phyloP scores from a whole-genome alignment of 768 basidiomycete genomes.

The Hirschioporus abietinus region DNA sequence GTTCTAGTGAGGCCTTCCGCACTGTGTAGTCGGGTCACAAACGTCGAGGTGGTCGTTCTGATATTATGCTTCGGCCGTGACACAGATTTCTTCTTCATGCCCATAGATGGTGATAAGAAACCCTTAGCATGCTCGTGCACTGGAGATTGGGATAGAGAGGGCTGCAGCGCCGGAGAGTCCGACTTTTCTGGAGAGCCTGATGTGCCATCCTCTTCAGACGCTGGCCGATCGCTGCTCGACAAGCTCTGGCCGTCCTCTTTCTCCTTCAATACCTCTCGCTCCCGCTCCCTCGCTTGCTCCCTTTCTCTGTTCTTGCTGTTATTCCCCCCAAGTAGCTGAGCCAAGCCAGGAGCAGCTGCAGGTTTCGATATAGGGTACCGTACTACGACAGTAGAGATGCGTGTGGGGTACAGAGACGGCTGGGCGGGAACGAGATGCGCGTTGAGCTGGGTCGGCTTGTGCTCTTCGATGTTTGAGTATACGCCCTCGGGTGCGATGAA shows the following conservation, averaged over 20 bases:
- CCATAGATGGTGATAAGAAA: constrained; percentile 48
- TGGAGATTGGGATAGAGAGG: constrained; percentile 27
- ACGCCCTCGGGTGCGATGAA: constrained; percentile 90
- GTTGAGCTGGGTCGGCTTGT: constrained; percentile 55
- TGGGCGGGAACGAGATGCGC: constrained; percentile 30
- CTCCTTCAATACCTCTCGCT: constrained; percentile 59
- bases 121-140: constrained; percentile 45
- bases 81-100: constrained; percentile 53
- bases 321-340: constrained; percentile 60
- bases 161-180: constrained; percentile 22
- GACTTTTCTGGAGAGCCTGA: constrained; percentile 25
- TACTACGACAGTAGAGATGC: constrained; percentile 55
- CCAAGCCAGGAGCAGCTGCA: constrained; percentile 54
- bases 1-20: constrained; percentile 69
- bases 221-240: constrained; percentile 72
- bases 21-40: constrained; percentile 82
- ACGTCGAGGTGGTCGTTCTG: constrained; percentile 85
- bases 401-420: constrained; percentile 47
- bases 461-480: constrained; percentile 83
- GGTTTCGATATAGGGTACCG: constrained; percentile 55
- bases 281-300: constrained; percentile 11
- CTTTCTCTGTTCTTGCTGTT: constrained; percentile 23
- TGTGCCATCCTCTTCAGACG: constrained; percentile 45
- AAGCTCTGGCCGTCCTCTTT: constrained; percentile 63
- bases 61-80: constrained; percentile 88